Percentiles rank a stretch among this genome's conserved stretches.
These are phyloP conservation scores for Ustilago bromivora DNA, from an alignment of 1,284 basidiomycete species.

Conservation along the genomic window DNA sequence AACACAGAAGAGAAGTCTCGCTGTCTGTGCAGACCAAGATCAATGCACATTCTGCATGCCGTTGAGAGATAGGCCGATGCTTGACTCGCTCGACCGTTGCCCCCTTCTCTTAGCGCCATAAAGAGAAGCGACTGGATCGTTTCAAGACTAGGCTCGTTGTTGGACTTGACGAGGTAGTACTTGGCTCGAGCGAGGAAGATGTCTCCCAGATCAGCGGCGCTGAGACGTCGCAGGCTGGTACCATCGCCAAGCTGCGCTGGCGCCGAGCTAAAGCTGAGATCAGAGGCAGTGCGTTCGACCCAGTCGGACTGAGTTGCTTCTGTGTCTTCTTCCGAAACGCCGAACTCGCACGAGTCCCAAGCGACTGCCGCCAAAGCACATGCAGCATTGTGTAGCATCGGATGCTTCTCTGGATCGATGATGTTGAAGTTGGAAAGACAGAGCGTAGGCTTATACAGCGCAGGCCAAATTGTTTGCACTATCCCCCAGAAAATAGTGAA, in stretches of 20 bases:
- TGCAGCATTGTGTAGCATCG: slow-evolving; percentile 55
- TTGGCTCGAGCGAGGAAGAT: slow-evolving; percentile 57
- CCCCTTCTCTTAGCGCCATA: slow-evolving; percentile 59
- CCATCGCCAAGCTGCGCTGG: slow-evolving; percentile 23
- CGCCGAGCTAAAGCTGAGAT: slow-evolving; percentile 38
- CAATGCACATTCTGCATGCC: slow-evolving; percentile 57
- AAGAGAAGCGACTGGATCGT: slow-evolving; percentile 55
- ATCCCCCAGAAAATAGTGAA: slow-evolving; percentile 55
- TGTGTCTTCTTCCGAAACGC: slow-evolving; percentile 37
- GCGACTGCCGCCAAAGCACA: slow-evolving; percentile 49
- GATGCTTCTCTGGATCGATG: slow-evolving; percentile 51
- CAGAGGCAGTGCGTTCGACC: slow-evolving; percentile 45
- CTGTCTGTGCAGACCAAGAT: slow-evolving; percentile 57
- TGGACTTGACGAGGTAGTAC: slow-evolving; percentile 54
- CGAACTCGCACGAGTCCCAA: slow-evolving; percentile 50
- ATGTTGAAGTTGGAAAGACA: slow-evolving; percentile 34
- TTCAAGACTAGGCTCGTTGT: slow-evolving; percentile 55
- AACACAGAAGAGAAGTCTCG: slow-evolving; percentile 39
- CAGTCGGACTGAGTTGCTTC: slow-evolving; percentile 42
- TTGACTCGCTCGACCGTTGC: slow-evolving; percentile 50
- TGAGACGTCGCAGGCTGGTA: slow-evolving; percentile 28
- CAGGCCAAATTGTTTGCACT: slow-evolving; percentile 52
- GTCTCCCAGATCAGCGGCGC: slow-evolving; percentile 41
- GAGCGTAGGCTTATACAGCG: slow-evolving; percentile 45
- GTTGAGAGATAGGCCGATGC: slow-evolving; percentile 49